Base-by-base conservation (phyloP, 2,329 filamentous ascomycete genomes). In the Madurella mycetomatis region DNA sequence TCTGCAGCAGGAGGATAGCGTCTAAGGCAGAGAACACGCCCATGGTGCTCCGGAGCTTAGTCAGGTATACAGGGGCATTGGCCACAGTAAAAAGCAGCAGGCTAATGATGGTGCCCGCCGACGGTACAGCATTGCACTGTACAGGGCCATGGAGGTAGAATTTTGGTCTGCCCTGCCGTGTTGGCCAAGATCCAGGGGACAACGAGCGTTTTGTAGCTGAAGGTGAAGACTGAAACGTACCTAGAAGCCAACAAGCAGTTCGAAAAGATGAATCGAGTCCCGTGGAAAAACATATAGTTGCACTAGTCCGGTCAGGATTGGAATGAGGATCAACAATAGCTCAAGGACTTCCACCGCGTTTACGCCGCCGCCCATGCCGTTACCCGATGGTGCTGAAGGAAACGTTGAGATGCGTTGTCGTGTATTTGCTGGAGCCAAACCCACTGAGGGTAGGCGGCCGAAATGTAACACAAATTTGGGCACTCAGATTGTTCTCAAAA, bases 131-230 rank as follows among this genome's bases (percentile, higher is more conserved):
- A 60, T 85, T 84, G 72, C 81, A 87, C 0, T 86, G 69, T n/a
- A n/a, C n/a, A n/a, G n/a, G 0, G 79, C 81, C 76, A 86, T 83
- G 40, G 83, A 76, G 47, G 81, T 74, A 0, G 82, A 83, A 64
- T 85, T 85, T 88, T 66, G 34, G 64, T 66, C 43, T 60, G 49
- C 0, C 85, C 86, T 0, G 76, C 85, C 0, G 83, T 87, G 66
- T 88, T 88, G 8, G 79, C 82, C 5, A 87, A 77, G 54, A 87
- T 83, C 85, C 85, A 89, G 0, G 81, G 78, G 0, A 87, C 80
- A 25, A 86, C 79, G 9, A 88, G 71, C 0, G 84, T 84, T 61
- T 85, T 86, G 1, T 79, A 81, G 1, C 82, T 83, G 57, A 83
- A 88, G 9, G 87, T 70, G 66, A 87, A 87, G 0, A 83, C 80